Conservation (phyloP, 495 filamentous ascomycete genomes). For the Haplographium delicatum region DNA sequence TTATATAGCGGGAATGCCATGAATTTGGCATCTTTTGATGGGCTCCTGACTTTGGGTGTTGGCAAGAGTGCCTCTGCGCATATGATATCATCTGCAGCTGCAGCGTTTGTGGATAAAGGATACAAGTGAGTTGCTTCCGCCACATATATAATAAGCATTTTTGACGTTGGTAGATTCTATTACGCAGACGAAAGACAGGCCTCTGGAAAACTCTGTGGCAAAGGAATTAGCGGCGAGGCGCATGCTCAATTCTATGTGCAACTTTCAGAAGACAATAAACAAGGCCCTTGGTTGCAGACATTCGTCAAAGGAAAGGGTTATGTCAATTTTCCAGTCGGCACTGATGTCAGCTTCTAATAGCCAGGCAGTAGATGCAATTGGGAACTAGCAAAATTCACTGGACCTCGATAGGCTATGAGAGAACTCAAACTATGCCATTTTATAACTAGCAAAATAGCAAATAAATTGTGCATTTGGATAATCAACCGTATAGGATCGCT, state of each 20-base stretch:
- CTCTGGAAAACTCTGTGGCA: neutral
- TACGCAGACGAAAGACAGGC: slow-evolving; percentile 5
- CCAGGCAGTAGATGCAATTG: too few species aligned
- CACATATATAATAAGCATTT: slow-evolving; percentile 12
- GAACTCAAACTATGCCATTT: too few species aligned
- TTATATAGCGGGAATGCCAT: slow-evolving; percentile 36
- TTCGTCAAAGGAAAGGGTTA: slow-evolving; percentile 13
- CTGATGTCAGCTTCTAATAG: too few species aligned
- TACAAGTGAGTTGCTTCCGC: slow-evolving; percentile 32
- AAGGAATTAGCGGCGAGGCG: neutral
- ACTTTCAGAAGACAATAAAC: slow-evolving; percentile 1
- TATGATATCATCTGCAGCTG: slow-evolving; percentile 35
- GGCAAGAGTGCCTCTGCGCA: slow-evolving; percentile 43
- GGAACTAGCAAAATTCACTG: too few species aligned
- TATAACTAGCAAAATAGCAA: too few species aligned
- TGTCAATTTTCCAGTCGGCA: slow-evolving; percentile 17
- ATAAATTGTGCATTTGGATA: too few species aligned
- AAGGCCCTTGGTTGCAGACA: slow-evolving; percentile 24
- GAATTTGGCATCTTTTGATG: slow-evolving; percentile 26
- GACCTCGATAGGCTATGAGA: too few species aligned
- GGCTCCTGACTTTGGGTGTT: slow-evolving; percentile 34
- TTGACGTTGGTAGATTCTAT: slow-evolving; percentile 19
- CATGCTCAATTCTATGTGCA: slow-evolving; percentile 6
- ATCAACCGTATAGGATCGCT: too few species aligned
- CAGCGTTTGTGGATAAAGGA: slow-evolving; percentile 35